These are phyloP conservation scores for Calonectria henricotiae DNA, from an alignment of 2,329 filamentous ascomycete genomes.

Conservation along the genomic window DNA sequence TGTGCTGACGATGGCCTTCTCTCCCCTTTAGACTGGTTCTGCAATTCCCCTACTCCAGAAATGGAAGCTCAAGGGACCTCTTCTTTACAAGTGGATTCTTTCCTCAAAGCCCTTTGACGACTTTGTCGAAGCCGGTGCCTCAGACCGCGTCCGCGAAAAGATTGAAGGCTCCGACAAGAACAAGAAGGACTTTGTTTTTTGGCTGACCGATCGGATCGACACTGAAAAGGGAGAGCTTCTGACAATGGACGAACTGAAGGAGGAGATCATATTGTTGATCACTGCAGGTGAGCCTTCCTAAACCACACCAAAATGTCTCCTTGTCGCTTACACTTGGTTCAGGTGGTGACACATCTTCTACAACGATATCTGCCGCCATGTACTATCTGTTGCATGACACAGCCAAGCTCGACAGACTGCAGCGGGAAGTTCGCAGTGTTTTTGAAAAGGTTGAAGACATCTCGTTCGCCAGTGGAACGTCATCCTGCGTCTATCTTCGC, in stretches of 20 bases:
- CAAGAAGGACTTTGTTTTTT: conserved; percentile 7
- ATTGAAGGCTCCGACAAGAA: conserved; percentile 1
- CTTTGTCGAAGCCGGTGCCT: conserved; percentile 1
- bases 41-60: neutral
- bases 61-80: neutral
- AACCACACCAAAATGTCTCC: neutral
- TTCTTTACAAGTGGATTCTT: conserved; percentile 6
- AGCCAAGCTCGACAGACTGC: neutral
- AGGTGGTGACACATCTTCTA: neutral
- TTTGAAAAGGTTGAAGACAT: neutral
- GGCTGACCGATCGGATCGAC: neutral
- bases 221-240: conserved; percentile 3
- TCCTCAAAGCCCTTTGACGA: conserved; percentile 3
- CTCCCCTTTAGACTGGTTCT: neutral
- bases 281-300: neutral
- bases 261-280: neutral
- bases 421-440: neutral
- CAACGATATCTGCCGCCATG: neutral
- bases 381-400: neutral
- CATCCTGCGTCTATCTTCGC: conserved; percentile 48
- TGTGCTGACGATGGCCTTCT: neutral
- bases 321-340: neutral
- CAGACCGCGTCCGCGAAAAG: conserved; percentile 1
- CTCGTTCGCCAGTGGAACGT: neutral
- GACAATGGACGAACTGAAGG: neutral